Evolutionary conservation across 129 eudicot species (phyloP).

Genomic region (Escallonia rubra): DNA sequence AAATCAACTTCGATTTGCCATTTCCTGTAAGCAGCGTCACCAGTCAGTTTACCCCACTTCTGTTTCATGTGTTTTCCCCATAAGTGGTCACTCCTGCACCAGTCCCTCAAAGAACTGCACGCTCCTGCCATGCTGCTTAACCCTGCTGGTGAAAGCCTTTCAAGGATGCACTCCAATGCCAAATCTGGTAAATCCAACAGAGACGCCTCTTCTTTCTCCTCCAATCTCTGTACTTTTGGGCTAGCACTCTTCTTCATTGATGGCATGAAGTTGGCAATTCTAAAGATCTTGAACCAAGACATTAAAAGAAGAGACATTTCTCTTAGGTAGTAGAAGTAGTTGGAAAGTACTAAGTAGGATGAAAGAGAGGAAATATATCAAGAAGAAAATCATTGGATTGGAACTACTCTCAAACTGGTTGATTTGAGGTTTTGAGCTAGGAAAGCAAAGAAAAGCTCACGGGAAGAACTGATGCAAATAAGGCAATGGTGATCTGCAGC

Average conservation of each 20-base stretch:
- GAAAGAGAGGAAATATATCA: slow-evolving; percentile 55
- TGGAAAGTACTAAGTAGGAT: slow-evolving; percentile 45
- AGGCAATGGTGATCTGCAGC: slow-evolving; percentile 2
- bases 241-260: slow-evolving; percentile 5
- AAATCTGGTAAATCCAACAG: slow-evolving; percentile 82
- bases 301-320: slow-evolving; percentile 6
- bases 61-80: slow-evolving; percentile 68
- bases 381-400: slow-evolving; percentile 50
- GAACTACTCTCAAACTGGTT: neutral
- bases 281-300: neutral
- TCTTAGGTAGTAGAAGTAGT: slow-evolving; percentile 14
- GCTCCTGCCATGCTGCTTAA: slow-evolving; percentile 52
- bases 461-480: neutral
- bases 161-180: slow-evolving; percentile 77
- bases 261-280: slow-evolving; percentile 7
- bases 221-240: slow-evolving; percentile 16
- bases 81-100: slow-evolving; percentile 64
- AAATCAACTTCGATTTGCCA: slow-evolving; percentile 48
- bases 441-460: slow-evolving; percentile 3
- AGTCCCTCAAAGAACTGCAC: slow-evolving; percentile 55
- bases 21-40: slow-evolving; percentile 53
- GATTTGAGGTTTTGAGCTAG: neutral
- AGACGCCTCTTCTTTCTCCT: slow-evolving; percentile 17
- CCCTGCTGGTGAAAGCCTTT: slow-evolving; percentile 68
- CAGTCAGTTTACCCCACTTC: slow-evolving; percentile 76